These are phyloP conservation scores for Tricholoma flavovirens DNA, from an alignment of 768 basidiomycete species.

Conservation along the genomic window DNA sequence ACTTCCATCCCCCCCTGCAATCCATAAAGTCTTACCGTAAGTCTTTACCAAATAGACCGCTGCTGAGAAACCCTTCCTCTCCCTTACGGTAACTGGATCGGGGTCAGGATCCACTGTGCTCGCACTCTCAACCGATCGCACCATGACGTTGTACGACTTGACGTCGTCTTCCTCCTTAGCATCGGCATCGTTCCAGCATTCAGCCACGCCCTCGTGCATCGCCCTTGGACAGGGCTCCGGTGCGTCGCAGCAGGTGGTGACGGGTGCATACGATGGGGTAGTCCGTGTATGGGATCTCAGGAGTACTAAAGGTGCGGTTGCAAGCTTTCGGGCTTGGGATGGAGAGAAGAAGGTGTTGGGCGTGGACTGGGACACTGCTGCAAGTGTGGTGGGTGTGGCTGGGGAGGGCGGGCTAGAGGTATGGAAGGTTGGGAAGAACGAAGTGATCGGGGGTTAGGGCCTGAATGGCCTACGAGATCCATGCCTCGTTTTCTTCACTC, in stretches of 20 bases:
- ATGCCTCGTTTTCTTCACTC: no score
- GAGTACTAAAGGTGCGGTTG: slow-evolving; percentile 58
- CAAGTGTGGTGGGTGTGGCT: slow-evolving; percentile 50
- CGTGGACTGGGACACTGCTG: slow-evolving; percentile 45
- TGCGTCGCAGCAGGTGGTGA: slow-evolving; percentile 50
- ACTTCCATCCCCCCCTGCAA: background rate
- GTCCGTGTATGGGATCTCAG: slow-evolving; percentile 77
- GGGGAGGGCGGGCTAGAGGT: slow-evolving; percentile 63
- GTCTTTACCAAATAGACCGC: slow-evolving; percentile 39
- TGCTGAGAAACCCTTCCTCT: slow-evolving; percentile 71
- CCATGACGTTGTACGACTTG: slow-evolving; percentile 65
- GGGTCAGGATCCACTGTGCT: slow-evolving; percentile 43
- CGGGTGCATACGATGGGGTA: slow-evolving; percentile 73
- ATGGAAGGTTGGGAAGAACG: slow-evolving; percentile 42
- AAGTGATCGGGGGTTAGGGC: no score
- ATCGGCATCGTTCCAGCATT: slow-evolving; percentile 45
- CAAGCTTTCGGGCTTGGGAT: slow-evolving; percentile 58
- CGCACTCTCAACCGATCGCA: slow-evolving; percentile 70
- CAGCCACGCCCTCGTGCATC: slow-evolving; percentile 66
- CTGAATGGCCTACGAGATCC: no score
- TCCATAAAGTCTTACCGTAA: background rate
- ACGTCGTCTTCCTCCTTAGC: slow-evolving; percentile 23
- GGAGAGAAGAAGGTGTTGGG: slow-evolving; percentile 51
- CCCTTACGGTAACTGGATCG: slow-evolving; percentile 39
- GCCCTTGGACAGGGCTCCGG: slow-evolving; percentile 17